Evolutionary conservation across 192 early-diverging fungal genomes (phyloP).

Genomic region (Linnemannia zychae): DNA sequence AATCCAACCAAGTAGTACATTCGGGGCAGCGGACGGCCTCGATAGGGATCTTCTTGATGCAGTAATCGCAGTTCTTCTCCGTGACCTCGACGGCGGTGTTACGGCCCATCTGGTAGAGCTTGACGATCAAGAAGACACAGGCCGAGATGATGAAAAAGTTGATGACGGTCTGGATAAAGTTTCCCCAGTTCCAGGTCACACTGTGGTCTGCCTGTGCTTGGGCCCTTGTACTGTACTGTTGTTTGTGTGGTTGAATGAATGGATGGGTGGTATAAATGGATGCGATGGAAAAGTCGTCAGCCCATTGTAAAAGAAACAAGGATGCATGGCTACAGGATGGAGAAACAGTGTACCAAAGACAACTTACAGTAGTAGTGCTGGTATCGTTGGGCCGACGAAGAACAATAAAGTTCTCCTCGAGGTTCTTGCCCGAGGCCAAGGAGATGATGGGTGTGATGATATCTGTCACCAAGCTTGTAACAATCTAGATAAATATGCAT

Average conservation of each 20-base stretch:
- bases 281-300: slow-evolving; percentile 9
- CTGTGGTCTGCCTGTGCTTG: slow-evolving; percentile 56
- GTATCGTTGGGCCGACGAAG: slow-evolving; percentile 39
- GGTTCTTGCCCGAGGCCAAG: slow-evolving; percentile 66
- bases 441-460: slow-evolving; percentile 73
- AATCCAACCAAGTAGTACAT: slow-evolving; percentile 60
- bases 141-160: slow-evolving; percentile 74
- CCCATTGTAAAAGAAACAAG: not conserved
- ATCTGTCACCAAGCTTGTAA: slow-evolving; percentile 64
- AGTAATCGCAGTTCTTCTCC: slow-evolving; percentile 54
- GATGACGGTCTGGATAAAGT: slow-evolving; percentile 72
- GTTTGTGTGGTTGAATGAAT: too few species aligned
- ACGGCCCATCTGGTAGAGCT: slow-evolving; percentile 53
- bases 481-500: slow-evolving; percentile 33
- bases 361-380: slow-evolving; percentile 9
- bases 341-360: not conserved
- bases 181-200: slow-evolving; percentile 71
- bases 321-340: too few species aligned
- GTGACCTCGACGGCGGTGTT: slow-evolving; percentile 29
- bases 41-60: slow-evolving; percentile 38
- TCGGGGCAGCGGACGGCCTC: slow-evolving; percentile 48
- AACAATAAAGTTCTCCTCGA: slow-evolving; percentile 60
- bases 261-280: not conserved
- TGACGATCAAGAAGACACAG: slow-evolving; percentile 73
- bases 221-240: slow-evolving; percentile 24